These are phyloP conservation scores for Leishmania braziliensis DNA, from an alignment of 208 protist genomes.

Conservation along the genomic window DNA sequence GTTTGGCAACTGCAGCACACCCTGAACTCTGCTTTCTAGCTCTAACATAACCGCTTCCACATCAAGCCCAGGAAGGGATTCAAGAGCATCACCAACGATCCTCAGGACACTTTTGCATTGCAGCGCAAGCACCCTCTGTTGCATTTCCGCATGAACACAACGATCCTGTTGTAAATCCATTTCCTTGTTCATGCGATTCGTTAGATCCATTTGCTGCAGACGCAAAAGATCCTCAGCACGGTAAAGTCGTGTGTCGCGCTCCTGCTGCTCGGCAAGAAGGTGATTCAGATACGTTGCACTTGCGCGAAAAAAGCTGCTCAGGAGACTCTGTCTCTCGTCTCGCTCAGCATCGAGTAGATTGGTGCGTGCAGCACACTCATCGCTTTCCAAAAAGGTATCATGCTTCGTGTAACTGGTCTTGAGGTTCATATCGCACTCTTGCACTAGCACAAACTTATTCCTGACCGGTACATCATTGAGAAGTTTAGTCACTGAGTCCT, in stretches of 20 bases:
- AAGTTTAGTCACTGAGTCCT: background rate
- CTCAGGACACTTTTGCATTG: conserved; percentile 15
- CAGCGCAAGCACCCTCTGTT: conserved; percentile 8
- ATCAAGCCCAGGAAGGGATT: conserved; percentile 8
- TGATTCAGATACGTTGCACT: background rate
- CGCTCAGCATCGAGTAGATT: background rate
- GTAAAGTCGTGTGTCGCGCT: conserved; percentile 1
- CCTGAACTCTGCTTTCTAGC: conserved; percentile 20
- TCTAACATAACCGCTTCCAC: background rate
- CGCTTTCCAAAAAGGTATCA: background rate
- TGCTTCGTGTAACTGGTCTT: background rate
- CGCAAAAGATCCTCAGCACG: conserved; percentile 19
- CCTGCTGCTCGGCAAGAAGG: background rate
- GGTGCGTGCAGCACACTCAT: conserved; percentile 13
- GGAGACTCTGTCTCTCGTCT: conserved; percentile 1
- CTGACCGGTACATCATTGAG: background rate
- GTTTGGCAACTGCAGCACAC: background rate
- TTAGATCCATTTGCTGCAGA: conserved; percentile 24
- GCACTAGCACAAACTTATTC: background rate
- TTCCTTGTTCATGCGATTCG: conserved; percentile 16
- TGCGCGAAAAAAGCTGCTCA: conserved; percentile 4
- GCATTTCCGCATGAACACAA: conserved; percentile 1
- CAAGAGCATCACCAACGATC: conserved; percentile 11
- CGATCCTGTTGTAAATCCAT: conserved; percentile 17
- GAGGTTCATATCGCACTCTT: background rate